Base-by-base conservation (phyloP, 2,329 filamentous ascomycete genomes). In the Botryotinia narcissicola region DNA sequence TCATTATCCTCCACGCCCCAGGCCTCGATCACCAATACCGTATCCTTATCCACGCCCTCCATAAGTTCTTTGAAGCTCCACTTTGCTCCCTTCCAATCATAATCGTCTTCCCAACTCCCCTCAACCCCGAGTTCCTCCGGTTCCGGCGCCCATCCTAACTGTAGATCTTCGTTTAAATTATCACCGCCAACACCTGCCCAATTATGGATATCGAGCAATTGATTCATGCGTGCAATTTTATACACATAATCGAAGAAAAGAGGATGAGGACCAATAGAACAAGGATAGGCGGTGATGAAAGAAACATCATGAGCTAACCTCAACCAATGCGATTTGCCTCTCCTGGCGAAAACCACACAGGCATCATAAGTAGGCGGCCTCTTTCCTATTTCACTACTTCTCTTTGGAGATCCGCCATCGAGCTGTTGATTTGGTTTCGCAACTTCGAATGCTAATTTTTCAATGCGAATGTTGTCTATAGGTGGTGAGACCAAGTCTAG, bases 1-100 rank as follows among this genome's bases (percentile, higher is more conserved):
- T 94, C 92, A 77, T 94, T 93, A 81, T 94, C 92, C 67, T 85
- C 85, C 35, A 92, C 91, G 0, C 92, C 92, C 80, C 92, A 90
- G 0, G 91, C 90, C 82, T 94, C 91, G 22, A 94, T 86, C 7
- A 91, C 90, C 14, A 94, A 84, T 5, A 94, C 91, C 77, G 88
- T 87, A 76, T 92, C 91, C 40, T 88, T 84, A 72, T 90, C 88
- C 29, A 85, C 83, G 22, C 85, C 66, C 48, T 57, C 66, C 48
- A 42, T 42, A 12, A 42, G 66, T 25, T 57, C 25, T 4, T 69
- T 35, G 8, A 69, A 57, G 10, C n/a, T 35, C 66, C 66, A 69
- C 18, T 57, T 32, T 29, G n/a, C 66, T 2, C n/a, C 48, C 37
- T 40, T 42, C 35, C 54, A 16, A 32, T 69, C 66, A 44, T 69